A percentile compares a stretch with the other conserved stretches of the same genome.
Evolutionary conservation across 345 rosid genomes (phyloP).

Genomic region (Mercurialis annua): DNA sequence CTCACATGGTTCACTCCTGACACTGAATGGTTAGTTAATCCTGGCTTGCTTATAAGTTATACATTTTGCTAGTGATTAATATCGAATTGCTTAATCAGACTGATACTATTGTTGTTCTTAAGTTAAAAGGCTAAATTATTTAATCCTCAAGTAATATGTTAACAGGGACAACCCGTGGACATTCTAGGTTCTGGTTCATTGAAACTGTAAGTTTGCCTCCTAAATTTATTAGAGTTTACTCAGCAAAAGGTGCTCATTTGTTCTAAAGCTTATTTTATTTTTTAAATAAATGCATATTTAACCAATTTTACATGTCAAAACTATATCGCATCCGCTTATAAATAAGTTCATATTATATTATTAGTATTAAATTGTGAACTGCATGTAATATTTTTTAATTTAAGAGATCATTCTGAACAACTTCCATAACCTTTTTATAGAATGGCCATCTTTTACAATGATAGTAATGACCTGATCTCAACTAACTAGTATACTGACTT

Average conservation of each 20-base stretch:
- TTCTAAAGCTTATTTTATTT: neutral
- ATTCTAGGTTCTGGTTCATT: slow-evolving; percentile 2
- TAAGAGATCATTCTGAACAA: neutral
- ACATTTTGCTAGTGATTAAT: neutral
- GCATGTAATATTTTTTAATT: neutral
- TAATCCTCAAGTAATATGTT: slow-evolving; percentile 1
- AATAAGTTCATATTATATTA: neutral
- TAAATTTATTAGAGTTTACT: neutral
- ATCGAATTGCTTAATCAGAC: neutral
- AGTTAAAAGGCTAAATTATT: neutral
- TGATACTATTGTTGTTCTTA: neutral
- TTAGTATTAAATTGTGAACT: neutral
- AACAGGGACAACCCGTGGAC: slow-evolving; percentile 14
- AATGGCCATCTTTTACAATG: neutral
- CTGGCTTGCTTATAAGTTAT: neutral
- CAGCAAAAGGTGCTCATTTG: neutral
- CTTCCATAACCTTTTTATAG: neutral
- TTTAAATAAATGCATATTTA: neutral
- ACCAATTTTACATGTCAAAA: neutral
- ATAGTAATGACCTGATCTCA: neutral
- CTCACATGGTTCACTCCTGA: neutral
- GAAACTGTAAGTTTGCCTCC: slow-evolving; percentile 5
- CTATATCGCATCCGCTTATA: neutral
- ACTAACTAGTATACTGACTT: neutral
- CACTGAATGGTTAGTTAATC: neutral